Conservation (phyloP, 306 rosid genomes). For the Hippophae tibetana region DNA sequence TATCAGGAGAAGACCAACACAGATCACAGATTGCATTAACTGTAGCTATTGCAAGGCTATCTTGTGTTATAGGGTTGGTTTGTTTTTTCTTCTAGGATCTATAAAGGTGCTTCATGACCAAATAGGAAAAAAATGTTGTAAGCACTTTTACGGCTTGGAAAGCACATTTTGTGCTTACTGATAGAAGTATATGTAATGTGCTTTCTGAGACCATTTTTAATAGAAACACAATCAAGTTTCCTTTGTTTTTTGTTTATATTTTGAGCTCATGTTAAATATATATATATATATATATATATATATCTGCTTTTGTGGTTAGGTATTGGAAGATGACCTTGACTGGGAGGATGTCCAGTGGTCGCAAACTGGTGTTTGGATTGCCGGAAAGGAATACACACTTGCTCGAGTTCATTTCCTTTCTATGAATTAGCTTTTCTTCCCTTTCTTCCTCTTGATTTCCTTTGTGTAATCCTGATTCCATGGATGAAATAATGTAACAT, state of each 20-base stretch:
- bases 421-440: slow-evolving; percentile 30
- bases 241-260: not conserved
- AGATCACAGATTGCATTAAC: too few species aligned
- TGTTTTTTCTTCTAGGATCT: too few species aligned
- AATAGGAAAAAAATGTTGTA: too few species aligned
- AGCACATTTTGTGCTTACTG: too few species aligned
- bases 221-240: not conserved
- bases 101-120: too few species aligned
- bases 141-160: too few species aligned
- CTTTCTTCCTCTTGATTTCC: not conserved
- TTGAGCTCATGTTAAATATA: not conserved
- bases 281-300: not conserved
- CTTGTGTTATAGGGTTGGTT: too few species aligned
- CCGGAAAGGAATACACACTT: slow-evolving; percentile 74
- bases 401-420: slow-evolving; percentile 95
- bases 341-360: slow-evolving; percentile 99
- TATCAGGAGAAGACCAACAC: too few species aligned
- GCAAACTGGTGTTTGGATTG: slow-evolving; percentile 93
- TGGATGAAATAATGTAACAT: not conserved
- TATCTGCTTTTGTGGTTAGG: slow-evolving; percentile 30
- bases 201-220: too few species aligned
- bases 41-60: too few species aligned
- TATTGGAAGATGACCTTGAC: slow-evolving; percentile 78
- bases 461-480: not conserved
- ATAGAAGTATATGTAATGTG: too few species aligned